These are phyloP conservation scores for Exophiala sideris DNA, from an alignment of 2,329 filamentous ascomycete genomes.

Conservation along the genomic window DNA sequence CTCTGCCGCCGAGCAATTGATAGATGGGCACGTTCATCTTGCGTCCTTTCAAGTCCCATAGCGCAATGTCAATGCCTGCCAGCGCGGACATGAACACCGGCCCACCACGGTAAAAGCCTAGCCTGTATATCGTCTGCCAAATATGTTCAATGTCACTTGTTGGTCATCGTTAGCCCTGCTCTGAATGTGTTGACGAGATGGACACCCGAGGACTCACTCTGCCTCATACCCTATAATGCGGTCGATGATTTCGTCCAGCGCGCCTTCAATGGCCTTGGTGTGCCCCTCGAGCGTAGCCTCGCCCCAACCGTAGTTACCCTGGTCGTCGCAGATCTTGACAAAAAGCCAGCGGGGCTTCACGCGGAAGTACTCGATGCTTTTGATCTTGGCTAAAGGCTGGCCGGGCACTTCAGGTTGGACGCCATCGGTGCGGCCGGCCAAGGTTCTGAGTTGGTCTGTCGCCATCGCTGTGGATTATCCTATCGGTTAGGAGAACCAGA, in stretches of 20 bases:
- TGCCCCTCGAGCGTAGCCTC: conserved; percentile 73
- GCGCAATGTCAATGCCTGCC: conserved; percentile 72
- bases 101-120: conserved; percentile 72
- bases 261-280: conserved; percentile 69
- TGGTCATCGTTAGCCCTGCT: background rate
- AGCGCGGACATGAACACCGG: conserved; percentile 78
- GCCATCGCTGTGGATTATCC: conserved; percentile 13
- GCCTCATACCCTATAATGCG: conserved; percentile 66
- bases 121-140: conserved; percentile 63
- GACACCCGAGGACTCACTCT: conserved; percentile 49
- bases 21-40: conserved; percentile 66
- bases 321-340: conserved; percentile 69
- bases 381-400: conserved; percentile 42
- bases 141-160: conserved; percentile 68
- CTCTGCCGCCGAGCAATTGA: conserved; percentile 69
- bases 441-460: conserved; percentile 18
- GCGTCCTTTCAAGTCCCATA: conserved; percentile 71
- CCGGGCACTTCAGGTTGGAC: conserved; percentile 1
- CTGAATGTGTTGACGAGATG: background rate
- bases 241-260: conserved; percentile 63
- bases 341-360: conserved; percentile 74
- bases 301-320: conserved; percentile 66
- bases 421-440: conserved; percentile 15
- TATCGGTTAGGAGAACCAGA: background rate
- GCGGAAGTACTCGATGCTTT: conserved; percentile 68